Evolutionary conservation across 2,329 filamentous ascomycete genomes (phyloP), one percentile per base, ranked within the genome.

Genomic region (Colletotrichum spinosum): DNA sequence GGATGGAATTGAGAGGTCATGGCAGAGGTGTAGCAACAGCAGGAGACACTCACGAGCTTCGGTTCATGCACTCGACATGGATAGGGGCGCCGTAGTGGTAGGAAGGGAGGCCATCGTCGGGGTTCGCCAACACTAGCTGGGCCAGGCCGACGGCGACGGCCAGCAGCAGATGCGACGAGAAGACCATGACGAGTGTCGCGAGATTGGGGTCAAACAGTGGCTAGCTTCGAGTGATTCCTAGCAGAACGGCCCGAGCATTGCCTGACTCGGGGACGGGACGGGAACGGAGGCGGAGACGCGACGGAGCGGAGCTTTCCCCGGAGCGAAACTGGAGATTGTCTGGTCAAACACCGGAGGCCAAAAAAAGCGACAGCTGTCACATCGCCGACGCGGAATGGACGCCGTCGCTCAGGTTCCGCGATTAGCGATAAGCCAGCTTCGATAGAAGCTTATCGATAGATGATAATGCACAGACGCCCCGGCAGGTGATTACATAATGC

Each of bases 61-160:
- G 84, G 73, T 92, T 91, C 82, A 93, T 86, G 80, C 91, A 93
- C 72, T 90, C 89, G 17, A 93, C 88, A 42, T 84, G 83, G 67
- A 93, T 90, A 10, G 86, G 77, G 12, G 90, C 89, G 70, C 88
- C 88, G 73, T 90, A 90, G 71, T 87, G 85, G 73, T 90, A 90
- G 35, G 87, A 88, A 0, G 88, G 87, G 49, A 89, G 78, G 34
- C 78, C 74, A 65, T 81, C 78, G 64, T 83, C 80, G 46, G 72
- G 73, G 5, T 70, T 70, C 7, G 75, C 77, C 7, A 68, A 70
- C 17, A 70, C 73, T 44, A 74, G 60, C 42, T 49, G 58, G n/a
- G 41, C 46, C 42, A 68, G 38, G 52, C 58, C 51, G 10, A 69
- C 58, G 17, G 51, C 64, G 42, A 44, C 38, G 15, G 48, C 55